Conservation (phyloP, 2,329 filamentous ascomycete genomes). For the Aspergillus unguis region DNA sequence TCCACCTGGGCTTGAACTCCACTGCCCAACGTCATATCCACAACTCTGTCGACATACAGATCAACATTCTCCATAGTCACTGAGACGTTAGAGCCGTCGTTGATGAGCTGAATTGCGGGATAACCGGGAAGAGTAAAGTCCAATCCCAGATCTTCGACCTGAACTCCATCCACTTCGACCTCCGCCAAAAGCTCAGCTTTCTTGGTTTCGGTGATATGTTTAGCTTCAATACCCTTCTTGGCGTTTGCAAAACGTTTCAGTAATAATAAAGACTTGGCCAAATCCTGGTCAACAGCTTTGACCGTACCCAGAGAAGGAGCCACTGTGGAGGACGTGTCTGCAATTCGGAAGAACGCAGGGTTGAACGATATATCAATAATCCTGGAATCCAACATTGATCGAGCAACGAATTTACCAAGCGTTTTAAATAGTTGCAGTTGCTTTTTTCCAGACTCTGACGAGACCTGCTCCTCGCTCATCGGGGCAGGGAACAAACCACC, state of each 20-base stretch:
- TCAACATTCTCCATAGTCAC: slow-evolving; percentile 93
- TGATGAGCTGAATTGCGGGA: slow-evolving; percentile 75
- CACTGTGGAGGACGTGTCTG: slow-evolving; percentile 64
- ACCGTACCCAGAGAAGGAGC: slow-evolving; percentile 84
- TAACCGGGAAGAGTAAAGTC: slow-evolving; percentile 96
- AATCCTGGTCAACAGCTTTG: slow-evolving; percentile 79
- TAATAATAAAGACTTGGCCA: slow-evolving; percentile 80
- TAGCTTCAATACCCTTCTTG: slow-evolving; percentile 77
- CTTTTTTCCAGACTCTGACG: slow-evolving; percentile 76
- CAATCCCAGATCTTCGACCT: slow-evolving; percentile 80
- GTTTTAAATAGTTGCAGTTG: slow-evolving; percentile 86
- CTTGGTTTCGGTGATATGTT: slow-evolving; percentile 63
- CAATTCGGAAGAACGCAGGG: slow-evolving; percentile 94
- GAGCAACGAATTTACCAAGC: slow-evolving; percentile 93
- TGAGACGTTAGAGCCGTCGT: slow-evolving; percentile 67
- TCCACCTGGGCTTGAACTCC: slow-evolving; percentile 87
- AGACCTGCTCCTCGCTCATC: slow-evolving; percentile 72
- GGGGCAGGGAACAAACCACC: slow-evolving; percentile 89
- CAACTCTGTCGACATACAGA: slow-evolving; percentile 78
- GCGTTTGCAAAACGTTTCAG: slow-evolving; percentile 82
- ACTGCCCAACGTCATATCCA: slow-evolving; percentile 85
- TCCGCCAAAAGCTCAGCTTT: slow-evolving; percentile 68
- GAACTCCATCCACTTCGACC: slow-evolving; percentile 71
- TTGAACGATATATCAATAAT: slow-evolving; percentile 99
- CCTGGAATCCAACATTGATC: slow-evolving; percentile 95